Evolutionary conservation across 768 basidiomycete species (phyloP).

Genomic region (Termitomyces sp.): DNA sequence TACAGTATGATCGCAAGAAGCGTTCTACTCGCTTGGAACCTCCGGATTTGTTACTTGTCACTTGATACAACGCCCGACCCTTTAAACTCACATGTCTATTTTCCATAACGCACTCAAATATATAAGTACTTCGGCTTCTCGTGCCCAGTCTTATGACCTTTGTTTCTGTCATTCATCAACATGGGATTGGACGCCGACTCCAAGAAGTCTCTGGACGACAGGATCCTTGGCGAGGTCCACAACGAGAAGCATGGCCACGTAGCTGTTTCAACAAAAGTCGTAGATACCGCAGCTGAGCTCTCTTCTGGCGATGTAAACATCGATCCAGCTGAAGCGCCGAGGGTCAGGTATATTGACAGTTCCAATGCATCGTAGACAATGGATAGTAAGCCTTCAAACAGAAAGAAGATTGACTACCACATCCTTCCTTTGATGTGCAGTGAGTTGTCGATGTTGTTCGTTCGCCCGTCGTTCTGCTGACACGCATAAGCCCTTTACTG

Average conservation of each 20-base stretch:
- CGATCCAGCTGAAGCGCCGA: slow-evolving; percentile 44
- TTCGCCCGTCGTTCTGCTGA: neutral
- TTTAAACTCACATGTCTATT: neutral
- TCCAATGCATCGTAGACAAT: neutral
- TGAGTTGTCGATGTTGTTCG: slow-evolving; percentile 23
- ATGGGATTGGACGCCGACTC: neutral
- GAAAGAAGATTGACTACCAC: slow-evolving; percentile 61
- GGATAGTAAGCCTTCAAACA: slow-evolving; percentile 6
- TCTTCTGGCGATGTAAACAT: slow-evolving; percentile 40
- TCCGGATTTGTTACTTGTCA: neutral
- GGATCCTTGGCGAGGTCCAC: slow-evolving; percentile 6
- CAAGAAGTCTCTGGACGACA: slow-evolving; percentile 34
- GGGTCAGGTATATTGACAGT: slow-evolving; percentile 37
- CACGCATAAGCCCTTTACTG: slow-evolving; percentile 45
- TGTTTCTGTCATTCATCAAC: neutral
- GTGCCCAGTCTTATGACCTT: neutral
- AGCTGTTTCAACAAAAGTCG: slow-evolving; percentile 38
- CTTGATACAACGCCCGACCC: neutral
- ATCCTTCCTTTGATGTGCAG: slow-evolving; percentile 70
- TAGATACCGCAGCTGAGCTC: slow-evolving; percentile 60
- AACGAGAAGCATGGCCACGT: slow-evolving; percentile 28
- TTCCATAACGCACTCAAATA: neutral
- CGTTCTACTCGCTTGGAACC: neutral
- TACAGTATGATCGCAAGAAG: too few species aligned
- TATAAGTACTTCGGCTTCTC: neutral